Base-by-base conservation (phyloP, 1,284 basidiomycete genomes). In the Naganishia cerealis region DNA sequence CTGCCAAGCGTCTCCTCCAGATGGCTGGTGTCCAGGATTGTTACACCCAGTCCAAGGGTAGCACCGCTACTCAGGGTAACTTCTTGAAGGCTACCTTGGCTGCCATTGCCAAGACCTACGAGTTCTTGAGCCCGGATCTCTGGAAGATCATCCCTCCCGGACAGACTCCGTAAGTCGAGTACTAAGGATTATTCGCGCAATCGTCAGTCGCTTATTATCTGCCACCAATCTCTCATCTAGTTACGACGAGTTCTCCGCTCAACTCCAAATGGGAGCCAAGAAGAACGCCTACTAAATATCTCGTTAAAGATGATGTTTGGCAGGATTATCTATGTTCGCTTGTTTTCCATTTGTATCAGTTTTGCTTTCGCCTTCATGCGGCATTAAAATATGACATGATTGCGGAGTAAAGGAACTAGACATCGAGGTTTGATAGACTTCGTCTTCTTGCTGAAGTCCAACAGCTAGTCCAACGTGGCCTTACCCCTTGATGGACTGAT, bases 21-120 rank as follows among this genome's bases (percentile, higher is more conserved):
- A 87, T 99, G 77, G 95, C 95, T 78, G 95, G 95, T 87, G 88
- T 98, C 74, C 88, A 96, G 84, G 95, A 98, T 82, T 81, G 79
- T 73, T 80, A 80, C 78, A 79, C 67, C 70, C 93, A 96, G 82
- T 90, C 95, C 71, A 94, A 93, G 84, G 95, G 96, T 81, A 94
- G 92, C 75, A 99, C 96, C 66, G 93, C 94, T 57, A 99, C 96
- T 72, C 97, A 97, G 92, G 94, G 94, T 82, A 99, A 99, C 86
- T 98, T 98, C 88, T 89, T 99, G 85, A 98, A 98, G 85, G 96
- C 95, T 67, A 96, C 95, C 71, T 97, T 97, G 80, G 90, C 87
- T 78, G 95, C 96, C 67, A 92, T 99, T 82, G 92, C 95, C 76
- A 94, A 94, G 88, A 97, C 95, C 73, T 99, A 98, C 83, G 83